A percentile compares a stretch with the other conserved stretches of the same genome.
Evolutionary conservation across 192 early-diverging fungal genomes (phyloP).

Genomic region (Paraglomus occultum): DNA sequence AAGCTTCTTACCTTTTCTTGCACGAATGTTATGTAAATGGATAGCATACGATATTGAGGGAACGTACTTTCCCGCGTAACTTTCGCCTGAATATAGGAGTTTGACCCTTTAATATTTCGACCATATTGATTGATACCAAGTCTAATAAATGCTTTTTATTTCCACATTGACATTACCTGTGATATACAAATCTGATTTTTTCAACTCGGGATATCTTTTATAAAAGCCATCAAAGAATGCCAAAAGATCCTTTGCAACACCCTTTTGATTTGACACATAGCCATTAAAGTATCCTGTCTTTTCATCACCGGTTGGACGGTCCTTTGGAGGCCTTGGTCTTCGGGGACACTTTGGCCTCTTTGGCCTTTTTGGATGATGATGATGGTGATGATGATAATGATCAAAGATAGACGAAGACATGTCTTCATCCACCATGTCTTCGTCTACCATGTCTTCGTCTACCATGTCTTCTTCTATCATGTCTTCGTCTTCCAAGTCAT

Average conservation of each 20-base stretch:
- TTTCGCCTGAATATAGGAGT: slow-evolving; percentile 35
- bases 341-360: too few relatives aligned
- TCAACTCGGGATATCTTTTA: slow-evolving; percentile 60
- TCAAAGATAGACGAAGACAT: too few relatives aligned
- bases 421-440: too few relatives aligned
- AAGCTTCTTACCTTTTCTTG: slow-evolving; percentile 6
- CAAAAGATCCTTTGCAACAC: slow-evolving; percentile 66
- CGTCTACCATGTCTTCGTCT: too few relatives aligned
- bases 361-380: too few relatives aligned
- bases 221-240: slow-evolving; percentile 72
- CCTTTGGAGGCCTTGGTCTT: too few relatives aligned
- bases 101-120: too few relatives aligned
- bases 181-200: slow-evolving; percentile 56
- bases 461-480: too few relatives aligned
- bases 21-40: slow-evolving; percentile 50
- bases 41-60: slow-evolving; percentile 67
- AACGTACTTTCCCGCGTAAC: slow-evolving; percentile 77
- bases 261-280: slow-evolving; percentile 68
- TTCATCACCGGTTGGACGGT: neutral
- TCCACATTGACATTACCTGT: slow-evolving; percentile 24
- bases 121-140: too few relatives aligned
- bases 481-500: too few relatives aligned
- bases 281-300: slow-evolving; percentile 53
- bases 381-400: too few relatives aligned
- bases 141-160: too few relatives aligned